These are phyloP conservation scores for Clonostachys chloroleuca DNA, from an alignment of 2,329 filamentous ascomycete species.

Conservation along the genomic window DNA sequence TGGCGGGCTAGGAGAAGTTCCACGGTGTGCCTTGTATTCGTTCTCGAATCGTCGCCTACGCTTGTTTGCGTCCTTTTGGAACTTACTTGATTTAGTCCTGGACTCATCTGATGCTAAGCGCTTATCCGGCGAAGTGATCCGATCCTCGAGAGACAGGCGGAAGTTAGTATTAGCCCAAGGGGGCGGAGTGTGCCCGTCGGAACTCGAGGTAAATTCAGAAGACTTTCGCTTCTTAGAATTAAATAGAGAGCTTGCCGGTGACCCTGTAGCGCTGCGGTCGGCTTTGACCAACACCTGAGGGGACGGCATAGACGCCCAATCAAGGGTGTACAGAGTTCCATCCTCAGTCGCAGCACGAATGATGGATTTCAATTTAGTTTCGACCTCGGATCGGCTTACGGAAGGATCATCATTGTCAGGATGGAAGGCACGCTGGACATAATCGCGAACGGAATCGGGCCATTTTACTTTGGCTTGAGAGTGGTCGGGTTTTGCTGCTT, in stretches of 20 bases:
- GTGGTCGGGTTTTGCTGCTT: constrained; percentile 19
- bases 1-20: constrained; percentile 51
- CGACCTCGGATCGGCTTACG: constrained; percentile 67
- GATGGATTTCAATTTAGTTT: constrained; percentile 77
- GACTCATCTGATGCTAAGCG: constrained; percentile 26
- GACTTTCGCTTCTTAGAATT: constrained; percentile 80
- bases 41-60: constrained; percentile 82
- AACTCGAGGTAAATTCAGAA: constrained; percentile 40
- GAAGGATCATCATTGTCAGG: constrained; percentile 62
- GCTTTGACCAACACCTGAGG: constrained; percentile 79
- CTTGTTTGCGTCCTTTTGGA: constrained; percentile 84
- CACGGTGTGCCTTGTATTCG: constrained; percentile 54
- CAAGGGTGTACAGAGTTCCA: constrained; percentile 64
- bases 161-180: constrained; percentile 74
- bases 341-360: constrained; percentile 79
- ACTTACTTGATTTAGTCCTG: constrained; percentile 71
- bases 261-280: constrained; percentile 41
- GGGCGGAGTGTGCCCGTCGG: constrained; percentile 42
- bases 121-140: constrained; percentile 52
- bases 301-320: constrained; percentile 81
- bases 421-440: constrained; percentile 86
- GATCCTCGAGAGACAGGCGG: constrained; percentile 61
- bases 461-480: constrained; percentile 67
- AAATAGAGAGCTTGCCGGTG: not conserved
- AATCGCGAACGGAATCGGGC: constrained; percentile 76